A percentile compares a stretch with the other conserved stretches of the same genome.
Evolutionary conservation across 331 rosid species (phyloP).

Genomic region (Stylosanthes scabra): DNA sequence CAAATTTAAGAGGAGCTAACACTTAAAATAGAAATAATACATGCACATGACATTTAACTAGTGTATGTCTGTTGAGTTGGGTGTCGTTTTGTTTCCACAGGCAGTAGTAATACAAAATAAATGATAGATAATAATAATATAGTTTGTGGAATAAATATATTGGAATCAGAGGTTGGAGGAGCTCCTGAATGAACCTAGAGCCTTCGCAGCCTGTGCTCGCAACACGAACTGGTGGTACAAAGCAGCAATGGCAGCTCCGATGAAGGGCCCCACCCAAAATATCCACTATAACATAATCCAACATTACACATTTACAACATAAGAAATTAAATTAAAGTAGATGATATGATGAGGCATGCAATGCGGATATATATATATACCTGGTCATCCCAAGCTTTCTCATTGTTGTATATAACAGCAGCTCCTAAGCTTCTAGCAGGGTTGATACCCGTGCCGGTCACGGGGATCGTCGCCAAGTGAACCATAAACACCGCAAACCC

Average conservation of each 20-base stretch:
- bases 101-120: slow-evolving; percentile 3
- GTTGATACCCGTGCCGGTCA: slow-evolving; percentile 93
- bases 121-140: too few relatives aligned
- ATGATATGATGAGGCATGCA: not conserved
- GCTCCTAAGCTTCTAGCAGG: slow-evolving; percentile 90
- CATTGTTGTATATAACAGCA: slow-evolving; percentile 64
- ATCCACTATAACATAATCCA: slow-evolving; percentile 61
- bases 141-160: too few relatives aligned
- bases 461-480: slow-evolving; percentile 87
- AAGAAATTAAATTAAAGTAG: too few relatives aligned
- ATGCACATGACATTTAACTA: not conserved
- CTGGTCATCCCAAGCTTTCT: slow-evolving; percentile 80
- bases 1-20: slow-evolving; percentile 9
- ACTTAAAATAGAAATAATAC: slow-evolving; percentile 27
- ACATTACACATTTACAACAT: not conserved
- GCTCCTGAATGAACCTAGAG: slow-evolving; percentile 77
- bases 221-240: slow-evolving; percentile 73
- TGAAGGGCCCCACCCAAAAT: slow-evolving; percentile 87
- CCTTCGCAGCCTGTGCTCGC: slow-evolving; percentile 79
- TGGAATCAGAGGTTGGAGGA: slow-evolving; percentile 44
- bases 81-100: not conserved
- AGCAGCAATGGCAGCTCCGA: slow-evolving; percentile 89
- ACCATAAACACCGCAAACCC: slow-evolving; percentile 91
- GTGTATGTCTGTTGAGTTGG: too few relatives aligned
- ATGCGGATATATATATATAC: slow-evolving; percentile 31